Evolutionary conservation across 2,329 filamentous ascomycete species (phyloP).

Genomic region (Colletotrichum cereale): DNA sequence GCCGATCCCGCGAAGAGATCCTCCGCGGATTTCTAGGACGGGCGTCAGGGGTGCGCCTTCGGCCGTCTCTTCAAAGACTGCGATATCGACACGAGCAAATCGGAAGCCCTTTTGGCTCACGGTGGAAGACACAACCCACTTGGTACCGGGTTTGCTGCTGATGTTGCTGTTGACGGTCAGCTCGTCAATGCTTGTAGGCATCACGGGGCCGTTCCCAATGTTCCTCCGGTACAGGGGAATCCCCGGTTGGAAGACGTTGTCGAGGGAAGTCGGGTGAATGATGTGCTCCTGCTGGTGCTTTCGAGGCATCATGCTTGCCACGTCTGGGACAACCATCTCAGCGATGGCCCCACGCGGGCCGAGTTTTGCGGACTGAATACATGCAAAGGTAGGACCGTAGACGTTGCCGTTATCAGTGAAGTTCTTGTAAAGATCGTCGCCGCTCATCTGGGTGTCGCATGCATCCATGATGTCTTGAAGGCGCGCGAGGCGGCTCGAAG

Average conservation of each 20-base stretch:
- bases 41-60: neutral
- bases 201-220: conserved; percentile 1
- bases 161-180: conserved; percentile 4
- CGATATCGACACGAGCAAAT: neutral
- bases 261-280: conserved; percentile 51
- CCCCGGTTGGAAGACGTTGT: conserved; percentile 37
- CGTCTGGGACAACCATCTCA: conserved; percentile 28
- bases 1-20: conserved; percentile 5
- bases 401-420: neutral
- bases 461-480: neutral
- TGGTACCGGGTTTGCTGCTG: neutral
- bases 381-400: neutral
- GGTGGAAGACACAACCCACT: neutral
- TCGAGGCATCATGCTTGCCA: conserved; percentile 45
- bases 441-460: neutral
- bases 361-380: neutral
- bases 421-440: neutral
- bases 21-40: neutral
- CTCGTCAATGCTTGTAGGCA: conserved; percentile 11
- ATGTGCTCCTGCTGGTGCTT: conserved; percentile 44
- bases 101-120: neutral
- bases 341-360: neutral
- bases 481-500: neutral
- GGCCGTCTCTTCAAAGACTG: conserved; percentile 4
- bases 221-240: conserved; percentile 6